Evolutionary conservation across 768 basidiomycete species (phyloP), one percentile per base, ranked within the genome.

Genomic region (Artomyces pyxidatus): DNA sequence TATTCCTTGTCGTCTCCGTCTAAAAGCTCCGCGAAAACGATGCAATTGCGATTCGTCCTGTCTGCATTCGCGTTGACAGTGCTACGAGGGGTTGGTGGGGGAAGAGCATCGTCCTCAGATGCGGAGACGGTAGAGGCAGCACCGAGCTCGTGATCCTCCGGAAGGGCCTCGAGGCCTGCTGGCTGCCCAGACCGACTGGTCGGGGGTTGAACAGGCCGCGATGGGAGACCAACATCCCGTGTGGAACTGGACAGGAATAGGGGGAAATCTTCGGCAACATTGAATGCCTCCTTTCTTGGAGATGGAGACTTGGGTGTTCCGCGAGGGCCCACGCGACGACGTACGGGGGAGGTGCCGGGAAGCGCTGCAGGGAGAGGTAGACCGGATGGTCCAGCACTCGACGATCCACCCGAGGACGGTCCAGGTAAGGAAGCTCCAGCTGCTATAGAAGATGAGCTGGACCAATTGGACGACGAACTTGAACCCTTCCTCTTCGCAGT

Each of bases 91-190:
- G 46, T 35, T 17, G 42, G 46, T 16, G 56, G 47, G 2, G 45
- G 50, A 9, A 35, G 12, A 3, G 32, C 32, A 1, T 3, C 9
- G 42, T 48, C 44, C 25, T 50, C 45, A 1, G 12, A 17, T 12
- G 43, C 28, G 17, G 45, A 3, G 38, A 43, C 48, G 4, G 58
- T 37, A 44, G 58, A 58, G 6, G 49, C 39, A 0, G 63, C 47
- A 12, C 61, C 49, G 37, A 74, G 58, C 48, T 79, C 76, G 7
- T 65, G 59, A 42, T 70, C 77, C 51, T 83, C 80, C 4, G 74
- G 80, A 2, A 81, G 69, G 6, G 74, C 68, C 48, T 74, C 71
- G 41, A 83, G 62, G 4, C 52, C 52, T 19, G 52, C 32, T 7
- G 21, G 19, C 17, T 21, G 37, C 16, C n/a, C 35, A 11, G 21